Conservation (phyloP, 495 filamentous ascomycete genomes). For the Glarea lozoyensis region DNA sequence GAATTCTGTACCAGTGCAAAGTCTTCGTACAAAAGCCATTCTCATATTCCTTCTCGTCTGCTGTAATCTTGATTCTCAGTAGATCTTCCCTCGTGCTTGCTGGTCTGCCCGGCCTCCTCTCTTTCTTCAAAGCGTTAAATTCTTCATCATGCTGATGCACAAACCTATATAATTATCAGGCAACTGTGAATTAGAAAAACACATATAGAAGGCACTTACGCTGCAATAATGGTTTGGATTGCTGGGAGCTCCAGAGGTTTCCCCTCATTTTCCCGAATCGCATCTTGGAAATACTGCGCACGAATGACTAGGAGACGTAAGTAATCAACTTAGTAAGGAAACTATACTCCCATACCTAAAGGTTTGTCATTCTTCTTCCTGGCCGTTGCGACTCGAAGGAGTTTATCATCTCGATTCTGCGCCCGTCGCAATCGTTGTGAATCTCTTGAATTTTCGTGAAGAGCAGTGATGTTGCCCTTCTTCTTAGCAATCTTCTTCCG, state of each 20-base stretch:
- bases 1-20: slow-evolving; percentile 6
- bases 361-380: slow-evolving; percentile 59
- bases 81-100: slow-evolving; percentile 68
- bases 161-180: slow-evolving; percentile 40
- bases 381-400: slow-evolving; percentile 53
- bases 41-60: slow-evolving; percentile 70
- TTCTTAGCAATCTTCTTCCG: slow-evolving; percentile 79
- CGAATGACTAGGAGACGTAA: slow-evolving; percentile 49
- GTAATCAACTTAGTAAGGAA: neutral
- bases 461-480: slow-evolving; percentile 50
- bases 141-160: slow-evolving; percentile 75
- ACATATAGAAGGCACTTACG: slow-evolving; percentile 32
- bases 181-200: neutral
- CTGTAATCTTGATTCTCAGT: slow-evolving; percentile 57
- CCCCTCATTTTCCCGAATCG: slow-evolving; percentile 39
- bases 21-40: slow-evolving; percentile 63
- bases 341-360: slow-evolving; percentile 37
- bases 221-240: slow-evolving; percentile 52
- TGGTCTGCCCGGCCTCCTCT: slow-evolving; percentile 74
- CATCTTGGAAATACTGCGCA: slow-evolving; percentile 61
- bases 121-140: slow-evolving; percentile 59
- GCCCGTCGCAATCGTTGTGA: slow-evolving; percentile 65
- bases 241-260: slow-evolving; percentile 47
- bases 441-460: slow-evolving; percentile 81
- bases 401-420: slow-evolving; percentile 63